Evolutionary conservation across 2,329 filamentous ascomycete species (phyloP).

Genomic region (Geosmithia putterillii): DNA sequence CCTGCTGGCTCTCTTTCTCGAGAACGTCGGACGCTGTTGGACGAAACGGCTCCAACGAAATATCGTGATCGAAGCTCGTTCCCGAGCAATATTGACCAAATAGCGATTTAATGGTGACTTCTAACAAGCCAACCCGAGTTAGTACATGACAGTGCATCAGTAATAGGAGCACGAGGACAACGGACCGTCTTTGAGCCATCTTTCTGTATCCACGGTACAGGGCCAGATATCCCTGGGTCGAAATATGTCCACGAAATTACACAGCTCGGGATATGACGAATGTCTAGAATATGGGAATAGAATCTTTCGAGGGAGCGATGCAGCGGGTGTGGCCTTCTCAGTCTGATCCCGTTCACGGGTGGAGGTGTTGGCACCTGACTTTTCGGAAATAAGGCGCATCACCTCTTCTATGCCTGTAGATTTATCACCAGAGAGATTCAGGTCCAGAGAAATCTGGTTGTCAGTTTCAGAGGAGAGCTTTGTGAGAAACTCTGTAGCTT

Average conservation of each 20-base stretch:
- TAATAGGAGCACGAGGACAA: neutral
- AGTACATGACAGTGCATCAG: no score
- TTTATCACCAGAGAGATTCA: conserved; percentile 3
- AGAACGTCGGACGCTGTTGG: neutral
- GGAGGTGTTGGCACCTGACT: neutral
- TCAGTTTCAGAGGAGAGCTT: neutral
- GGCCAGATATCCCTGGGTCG: conserved; percentile 68
- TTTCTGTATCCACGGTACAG: conserved; percentile 55
- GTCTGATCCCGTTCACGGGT: neutral
- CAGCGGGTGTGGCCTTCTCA: conserved; percentile 1
- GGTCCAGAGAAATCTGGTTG: conserved; percentile 8
- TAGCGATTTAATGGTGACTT: conserved; percentile 50
- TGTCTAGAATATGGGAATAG: conserved; percentile 80
- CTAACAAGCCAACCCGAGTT: no score
- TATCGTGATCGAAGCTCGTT: conserved; percentile 51
- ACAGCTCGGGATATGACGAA: conserved; percentile 73
- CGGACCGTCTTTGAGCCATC: conserved; percentile 46
- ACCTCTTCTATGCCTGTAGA: conserved; percentile 1
- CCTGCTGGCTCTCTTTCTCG: neutral
- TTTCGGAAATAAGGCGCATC: conserved; percentile 1
- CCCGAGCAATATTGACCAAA: conserved; percentile 61
- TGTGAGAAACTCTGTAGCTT: conserved; percentile 1
- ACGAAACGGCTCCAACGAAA: conserved; percentile 32
- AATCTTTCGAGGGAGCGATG: conserved; percentile 27
- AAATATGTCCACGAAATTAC: conserved; percentile 55